phyloP scores from a whole-genome alignment of 306 rosid genomes.

The Hippophae rhamnoides region DNA sequence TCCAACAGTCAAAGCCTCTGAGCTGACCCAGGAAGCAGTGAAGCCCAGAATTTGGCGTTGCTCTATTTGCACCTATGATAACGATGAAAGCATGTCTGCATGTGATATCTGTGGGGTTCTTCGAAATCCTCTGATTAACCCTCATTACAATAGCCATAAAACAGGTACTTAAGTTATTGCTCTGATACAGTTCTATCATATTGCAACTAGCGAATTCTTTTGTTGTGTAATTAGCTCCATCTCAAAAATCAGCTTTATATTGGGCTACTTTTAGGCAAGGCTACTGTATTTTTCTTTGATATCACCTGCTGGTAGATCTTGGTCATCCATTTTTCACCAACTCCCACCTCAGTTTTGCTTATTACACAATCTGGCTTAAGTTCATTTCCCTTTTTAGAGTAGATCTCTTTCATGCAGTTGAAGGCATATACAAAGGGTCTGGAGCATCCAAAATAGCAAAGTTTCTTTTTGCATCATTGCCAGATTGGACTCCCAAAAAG shows the following conservation, averaged over 20 bases:
- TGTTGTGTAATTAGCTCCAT: constrained; percentile 1
- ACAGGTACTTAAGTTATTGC: constrained; percentile 47
- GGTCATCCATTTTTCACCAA: background rate
- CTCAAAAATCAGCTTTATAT: background rate
- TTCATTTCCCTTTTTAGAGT: constrained; percentile 34
- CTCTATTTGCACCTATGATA: constrained; percentile 78
- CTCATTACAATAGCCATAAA: constrained; percentile 25
- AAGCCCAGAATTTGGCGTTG: constrained; percentile 56
- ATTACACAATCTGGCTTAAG: constrained; percentile 13
- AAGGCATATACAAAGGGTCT: constrained; percentile 60
- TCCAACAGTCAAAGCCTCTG: constrained; percentile 35
- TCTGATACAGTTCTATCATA: constrained; percentile 1
- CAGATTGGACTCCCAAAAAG: constrained; percentile 48
- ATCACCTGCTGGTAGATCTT: constrained; percentile 5
- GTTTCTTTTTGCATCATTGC: constrained; percentile 84
- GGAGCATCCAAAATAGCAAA: constrained; percentile 87
- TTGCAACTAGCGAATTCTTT: constrained; percentile 1
- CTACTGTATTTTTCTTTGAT: constrained; percentile 3
- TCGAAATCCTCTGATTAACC: constrained; percentile 35
- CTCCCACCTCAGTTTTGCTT: constrained; percentile 13
- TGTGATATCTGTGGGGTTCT: constrained; percentile 94
- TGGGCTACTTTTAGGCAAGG: constrained; percentile 13
- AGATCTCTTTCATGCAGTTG: constrained; percentile 95
- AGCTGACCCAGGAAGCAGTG: constrained; percentile 32
- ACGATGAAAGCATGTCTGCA: constrained; percentile 52